These are phyloP conservation scores for Lactuca sativa DNA, from an alignment of 129 eudicot species.

Conservation along the genomic window DNA sequence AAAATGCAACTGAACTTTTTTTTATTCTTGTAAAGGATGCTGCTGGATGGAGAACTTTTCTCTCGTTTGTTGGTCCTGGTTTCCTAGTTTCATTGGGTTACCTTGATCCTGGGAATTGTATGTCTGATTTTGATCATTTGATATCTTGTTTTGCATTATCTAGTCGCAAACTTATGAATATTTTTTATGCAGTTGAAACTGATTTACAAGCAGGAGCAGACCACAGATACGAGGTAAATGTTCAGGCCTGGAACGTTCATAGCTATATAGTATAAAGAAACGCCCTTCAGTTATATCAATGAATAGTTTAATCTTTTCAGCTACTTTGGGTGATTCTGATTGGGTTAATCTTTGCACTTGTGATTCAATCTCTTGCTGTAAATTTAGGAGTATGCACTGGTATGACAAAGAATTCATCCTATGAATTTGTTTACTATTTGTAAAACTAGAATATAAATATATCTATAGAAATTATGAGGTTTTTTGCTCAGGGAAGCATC, in stretches of 20 bases:
- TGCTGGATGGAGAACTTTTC: slow-evolving; percentile 67
- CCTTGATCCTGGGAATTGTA: slow-evolving; percentile 96
- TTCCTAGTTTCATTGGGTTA: slow-evolving; percentile 94
- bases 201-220: slow-evolving; percentile 98
- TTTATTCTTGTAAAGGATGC: slow-evolving; percentile 14
- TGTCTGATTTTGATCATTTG: slow-evolving; percentile 18
- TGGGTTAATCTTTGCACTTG: slow-evolving; percentile 85
- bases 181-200: slow-evolving; percentile 77
- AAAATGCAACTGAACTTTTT: not conserved
- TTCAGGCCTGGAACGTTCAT: not conserved
- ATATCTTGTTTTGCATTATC: not conserved
- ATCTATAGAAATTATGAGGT: not conserved
- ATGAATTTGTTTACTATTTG: not conserved
- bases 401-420: slow-evolving; percentile 11
- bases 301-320: slow-evolving; percentile 34
- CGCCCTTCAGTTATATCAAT: not conserved
- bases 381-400: slow-evolving; percentile 95
- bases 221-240: slow-evolving; percentile 79
- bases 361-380: slow-evolving; percentile 94
- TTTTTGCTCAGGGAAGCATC: slow-evolving; percentile 38
- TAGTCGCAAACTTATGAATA: slow-evolving; percentile 1
- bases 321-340: slow-evolving; percentile 87
- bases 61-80: slow-evolving; percentile 91
- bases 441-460: not conserved
- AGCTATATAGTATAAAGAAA: not conserved